Percentiles rank a stretch among this genome's conserved stretches.
Evolutionary conservation across 306 rosid species (phyloP).

Genomic region (Phaseolus lunatus): DNA sequence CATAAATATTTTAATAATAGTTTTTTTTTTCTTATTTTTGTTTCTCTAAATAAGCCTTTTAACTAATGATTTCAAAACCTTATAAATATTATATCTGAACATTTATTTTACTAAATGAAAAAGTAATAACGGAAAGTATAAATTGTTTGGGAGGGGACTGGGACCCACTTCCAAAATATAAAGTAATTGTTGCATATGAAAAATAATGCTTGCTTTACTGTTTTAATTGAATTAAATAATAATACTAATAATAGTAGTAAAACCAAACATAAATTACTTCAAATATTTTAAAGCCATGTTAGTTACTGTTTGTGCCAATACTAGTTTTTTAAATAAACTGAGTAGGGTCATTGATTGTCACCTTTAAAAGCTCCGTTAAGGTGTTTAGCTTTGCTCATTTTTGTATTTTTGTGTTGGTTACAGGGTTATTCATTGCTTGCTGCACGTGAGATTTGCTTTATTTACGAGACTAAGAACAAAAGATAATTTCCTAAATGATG

Average conservation of each 20-base stretch:
- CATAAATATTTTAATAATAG: neutral
- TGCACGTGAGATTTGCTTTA: neutral
- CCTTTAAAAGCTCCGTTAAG: neutral
- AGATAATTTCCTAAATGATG: neutral
- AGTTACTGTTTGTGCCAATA: neutral
- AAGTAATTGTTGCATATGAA: no score
- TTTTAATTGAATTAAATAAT: conserved; percentile 4
- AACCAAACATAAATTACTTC: neutral
- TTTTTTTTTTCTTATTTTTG: neutral
- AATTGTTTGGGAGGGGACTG: neutral
- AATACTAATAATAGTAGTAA: neutral
- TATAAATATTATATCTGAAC: neutral
- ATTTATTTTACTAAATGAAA: neutral
- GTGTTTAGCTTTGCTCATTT: neutral
- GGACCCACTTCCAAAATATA: no score
- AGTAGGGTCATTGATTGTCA: neutral
- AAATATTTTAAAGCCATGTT: neutral
- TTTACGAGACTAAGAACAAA: neutral
- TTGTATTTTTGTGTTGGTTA: neutral
- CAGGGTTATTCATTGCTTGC: neutral
- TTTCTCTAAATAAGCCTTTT: neutral
- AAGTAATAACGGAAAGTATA: neutral
- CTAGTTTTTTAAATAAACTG: neutral
- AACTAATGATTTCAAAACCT: neutral
- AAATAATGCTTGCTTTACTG: neutral